Evolutionary conservation across 805 yeast genomes (phyloP).

Genomic region (Hanseniaspora meyeri): DNA sequence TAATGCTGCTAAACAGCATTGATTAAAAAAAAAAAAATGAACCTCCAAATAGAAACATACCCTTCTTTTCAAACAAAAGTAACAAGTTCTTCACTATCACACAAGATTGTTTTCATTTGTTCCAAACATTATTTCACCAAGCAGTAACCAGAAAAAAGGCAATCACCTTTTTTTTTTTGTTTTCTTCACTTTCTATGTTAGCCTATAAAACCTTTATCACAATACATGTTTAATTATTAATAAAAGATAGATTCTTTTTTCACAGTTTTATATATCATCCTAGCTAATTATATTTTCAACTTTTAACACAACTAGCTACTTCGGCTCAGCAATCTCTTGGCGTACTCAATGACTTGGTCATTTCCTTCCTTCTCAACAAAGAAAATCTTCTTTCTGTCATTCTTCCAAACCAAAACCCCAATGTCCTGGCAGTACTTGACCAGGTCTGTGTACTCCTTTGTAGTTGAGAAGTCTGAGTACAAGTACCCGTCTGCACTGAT

Average conservation of each 20-base stretch:
- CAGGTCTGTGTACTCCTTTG: slow-evolving; percentile 60
- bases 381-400: slow-evolving; percentile 52
- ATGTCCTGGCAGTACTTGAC: slow-evolving; percentile 75
- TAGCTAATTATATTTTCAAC: not conserved
- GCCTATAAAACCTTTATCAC: not conserved
- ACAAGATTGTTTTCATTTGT: not conserved
- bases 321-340: slow-evolving; percentile 44
- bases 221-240: not conserved
- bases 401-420: slow-evolving; percentile 86
- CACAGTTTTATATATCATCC: not conserved
- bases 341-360: slow-evolving; percentile 81
- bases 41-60: not conserved
- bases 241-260: not conserved
- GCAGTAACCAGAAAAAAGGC: too few relatives aligned
- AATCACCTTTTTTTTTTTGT: too few relatives aligned
- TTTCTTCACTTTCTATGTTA: not conserved
- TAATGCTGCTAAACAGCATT: not conserved
- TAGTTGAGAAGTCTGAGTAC: slow-evolving; percentile 72
- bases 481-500: slow-evolving; percentile 75
- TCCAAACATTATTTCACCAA: too few relatives aligned
- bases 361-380: slow-evolving; percentile 84
- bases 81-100: not conserved
- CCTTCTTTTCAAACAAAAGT: not conserved
- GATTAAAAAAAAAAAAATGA: not conserved
- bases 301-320: not conserved